Conservation (phyloP, 345 rosid genomes). For the Angophora floribunda region DNA sequence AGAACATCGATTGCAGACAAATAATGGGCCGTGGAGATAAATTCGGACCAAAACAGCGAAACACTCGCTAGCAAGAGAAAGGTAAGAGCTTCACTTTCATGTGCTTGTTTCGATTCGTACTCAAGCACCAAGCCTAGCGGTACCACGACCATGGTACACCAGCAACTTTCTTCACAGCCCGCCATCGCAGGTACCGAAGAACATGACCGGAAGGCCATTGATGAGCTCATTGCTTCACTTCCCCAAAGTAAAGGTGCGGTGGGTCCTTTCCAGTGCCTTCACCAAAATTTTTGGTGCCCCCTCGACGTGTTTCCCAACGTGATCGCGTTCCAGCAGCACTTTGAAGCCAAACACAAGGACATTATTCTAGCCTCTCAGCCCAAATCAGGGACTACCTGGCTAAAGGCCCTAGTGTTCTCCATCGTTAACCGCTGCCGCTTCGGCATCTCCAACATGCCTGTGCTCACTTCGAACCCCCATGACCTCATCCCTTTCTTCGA, state of each 20-base stretch:
- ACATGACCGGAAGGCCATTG: background rate
- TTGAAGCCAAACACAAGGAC: background rate
- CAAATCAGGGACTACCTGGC: background rate
- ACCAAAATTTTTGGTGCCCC: background rate
- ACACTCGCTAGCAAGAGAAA: too few species aligned
- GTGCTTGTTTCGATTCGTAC: background rate
- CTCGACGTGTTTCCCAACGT: background rate
- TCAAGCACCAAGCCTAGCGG: background rate
- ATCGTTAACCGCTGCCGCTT: background rate
- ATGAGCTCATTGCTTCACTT: background rate
- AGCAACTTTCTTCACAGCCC: rapidly evolving
- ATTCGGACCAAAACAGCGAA: too few species aligned
- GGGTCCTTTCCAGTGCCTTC: background rate
- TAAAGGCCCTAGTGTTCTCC: background rate
- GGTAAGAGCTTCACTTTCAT: background rate
- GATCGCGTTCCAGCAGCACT: background rate
- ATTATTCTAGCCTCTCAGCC: background rate
- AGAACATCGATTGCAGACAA: background rate
- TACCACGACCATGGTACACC: background rate
- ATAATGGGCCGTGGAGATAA: too few species aligned
- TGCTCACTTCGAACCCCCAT: background rate
- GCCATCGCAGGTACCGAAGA: background rate
- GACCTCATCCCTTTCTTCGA: background rate
- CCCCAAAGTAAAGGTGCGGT: background rate
- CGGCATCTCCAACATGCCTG: background rate